Conservation (phyloP, 2,329 filamentous ascomycete species). For the Keithomyces neogunnii region DNA sequence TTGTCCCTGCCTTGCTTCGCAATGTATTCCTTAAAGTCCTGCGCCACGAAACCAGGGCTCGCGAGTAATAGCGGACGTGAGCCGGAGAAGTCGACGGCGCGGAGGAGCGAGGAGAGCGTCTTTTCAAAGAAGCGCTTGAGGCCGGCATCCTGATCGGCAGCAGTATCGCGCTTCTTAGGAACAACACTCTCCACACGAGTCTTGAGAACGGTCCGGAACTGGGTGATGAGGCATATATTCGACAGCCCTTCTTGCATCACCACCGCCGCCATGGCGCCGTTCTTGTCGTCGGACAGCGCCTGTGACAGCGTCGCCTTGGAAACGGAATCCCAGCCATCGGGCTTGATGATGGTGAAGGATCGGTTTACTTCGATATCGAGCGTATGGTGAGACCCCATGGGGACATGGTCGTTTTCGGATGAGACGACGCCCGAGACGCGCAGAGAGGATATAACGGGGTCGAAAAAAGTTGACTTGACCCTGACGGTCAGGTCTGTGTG, state of each 20-base stretch:
- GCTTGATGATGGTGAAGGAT: conserved; percentile 82
- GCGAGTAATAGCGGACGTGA: conserved; percentile 73
- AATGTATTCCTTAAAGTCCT: conserved; percentile 69
- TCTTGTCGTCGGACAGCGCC: conserved; percentile 67
- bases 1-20: conserved; percentile 48
- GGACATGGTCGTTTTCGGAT: conserved; percentile 43
- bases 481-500: conserved; percentile 49
- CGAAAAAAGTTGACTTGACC: conserved; percentile 50
- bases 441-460: conserved; percentile 44
- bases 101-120: conserved; percentile 64
- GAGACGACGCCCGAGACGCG: conserved; percentile 48
- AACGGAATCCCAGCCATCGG: conserved; percentile 80
- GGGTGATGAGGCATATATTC: conserved; percentile 75
- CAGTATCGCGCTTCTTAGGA: conserved; percentile 58
- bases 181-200: conserved; percentile 52
- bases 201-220: conserved; percentile 69
- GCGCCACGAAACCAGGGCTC: conserved; percentile 80
- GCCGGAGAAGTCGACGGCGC: conserved; percentile 66
- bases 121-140: conserved; percentile 69
- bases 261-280: conserved; percentile 78
- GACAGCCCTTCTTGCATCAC: conserved; percentile 87
- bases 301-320: conserved; percentile 71
- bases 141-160: conserved; percentile 59
- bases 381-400: conserved; percentile 49
- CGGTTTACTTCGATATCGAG: conserved; percentile 79